Base-by-base conservation (phyloP, 1,284 basidiomycete genomes). In the Hypsizygus ulmarius region DNA sequence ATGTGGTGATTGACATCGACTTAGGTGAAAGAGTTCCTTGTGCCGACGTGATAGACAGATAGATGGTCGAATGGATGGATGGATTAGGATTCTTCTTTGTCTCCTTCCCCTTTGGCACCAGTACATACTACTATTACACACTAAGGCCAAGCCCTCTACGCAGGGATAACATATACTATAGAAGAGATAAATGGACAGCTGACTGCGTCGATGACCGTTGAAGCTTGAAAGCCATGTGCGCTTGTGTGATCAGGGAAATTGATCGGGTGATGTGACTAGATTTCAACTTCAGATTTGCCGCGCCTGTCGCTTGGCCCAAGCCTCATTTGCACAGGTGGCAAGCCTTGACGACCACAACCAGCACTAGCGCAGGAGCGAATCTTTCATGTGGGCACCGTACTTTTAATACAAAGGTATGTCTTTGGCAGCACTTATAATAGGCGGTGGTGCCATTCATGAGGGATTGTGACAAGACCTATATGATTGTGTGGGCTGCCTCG, bases 1-100 rank as follows among this genome's bases (percentile, higher is more conserved):
- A 28, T 14, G 29, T 42, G 28, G 16, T 41, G 41, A 39, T 28
- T 45, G 36, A 38, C 45, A 28, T n/a, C 61, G 43, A 57, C 60
- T 48, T 59, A 65, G 57, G 62, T 64, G 34, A 63, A 61, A 43
- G 61, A 63, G 6, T 49, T 64, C 27, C 50, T 60, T 12, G 39
- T 62, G 10, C 50, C 54, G 34, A 36, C 54, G 19, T 58, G 51
- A 56, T 43, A 36, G 32, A 47, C 44, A 25, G 36, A 41, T 35
- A 33, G 36, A 34, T 47, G 34, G 49, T 14, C 21, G 43, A 45
- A 29, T 48, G 46, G 50, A 54, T 45, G 55, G 53, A 47, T 45
- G 34, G 51, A 53, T 14, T 33, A 38, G 28, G 29, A 19, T 12
- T 25, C 21, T 25, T 25, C 21, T 25, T 25, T 25, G 4, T 25